Evolutionary conservation across 768 basidiomycete genomes (phyloP), one percentile per base, ranked within the genome.

Genomic region (Boletales sp.): DNA sequence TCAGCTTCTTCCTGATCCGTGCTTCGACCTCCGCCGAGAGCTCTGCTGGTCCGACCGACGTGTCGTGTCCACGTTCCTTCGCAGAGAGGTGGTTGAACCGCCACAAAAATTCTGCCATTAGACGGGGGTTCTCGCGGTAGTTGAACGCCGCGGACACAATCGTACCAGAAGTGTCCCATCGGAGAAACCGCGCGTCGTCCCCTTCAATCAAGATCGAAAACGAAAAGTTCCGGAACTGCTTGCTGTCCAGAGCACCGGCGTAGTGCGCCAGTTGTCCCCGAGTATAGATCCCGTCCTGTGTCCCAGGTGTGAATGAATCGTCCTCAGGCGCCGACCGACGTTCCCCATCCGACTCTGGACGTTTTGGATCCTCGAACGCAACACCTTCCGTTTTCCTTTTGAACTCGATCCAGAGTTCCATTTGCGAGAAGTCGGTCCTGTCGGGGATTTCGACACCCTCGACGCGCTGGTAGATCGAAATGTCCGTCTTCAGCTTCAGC

Each of bases 81-180:
- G 8, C 13, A 32, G 42, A 39, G n/a, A 43, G 18, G 30, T 49
- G 48, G 15, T 31, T 15, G 14, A 49, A 49, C 6, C 35, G 27
- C 48, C 47, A 48, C 15, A 48, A 38, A 24, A 48, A 48, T 4
- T 40, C 31, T 2, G 47, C 47, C 40, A 48, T 18, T 2, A 37
- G 3, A n/a, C 31, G 9, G 2, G 48, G 48, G 0, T 31, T 18
- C 17, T 36, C 12, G 2, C 41, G 34, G 21, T 29, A 29, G 14
- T 48, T 19, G 24, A 43, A 43, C 8, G 35, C 40, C 3, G 39
- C 47, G 3, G 40, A 42, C 15, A 48, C 47, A 8, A 21, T 29
- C 12, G 40, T 37, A 15, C 32, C 47, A 29, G 29, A 24, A 12
- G 27, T 13, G 11, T 43, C 43, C 43, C 35, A 45, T 15, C 43